These are phyloP conservation scores for Fomitopsis schrenkii DNA, from an alignment of 1,284 basidiomycete genomes.

Conservation along the genomic window DNA sequence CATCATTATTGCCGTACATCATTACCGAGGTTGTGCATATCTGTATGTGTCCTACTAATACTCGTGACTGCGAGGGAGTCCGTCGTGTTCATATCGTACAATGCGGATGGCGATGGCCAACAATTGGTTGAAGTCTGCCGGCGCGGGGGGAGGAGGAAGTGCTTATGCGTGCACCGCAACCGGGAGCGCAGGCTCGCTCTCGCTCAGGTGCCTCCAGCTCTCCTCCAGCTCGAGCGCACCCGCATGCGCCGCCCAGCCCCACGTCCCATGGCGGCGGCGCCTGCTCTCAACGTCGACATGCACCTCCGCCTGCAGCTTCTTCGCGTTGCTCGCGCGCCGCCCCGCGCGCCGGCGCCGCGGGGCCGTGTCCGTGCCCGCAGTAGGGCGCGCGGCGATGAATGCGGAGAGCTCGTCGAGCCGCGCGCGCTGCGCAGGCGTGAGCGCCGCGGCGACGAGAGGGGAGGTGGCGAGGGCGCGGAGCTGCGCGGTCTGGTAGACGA, in stretches of 20 bases:
- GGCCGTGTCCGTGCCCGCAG: not conserved
- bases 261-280: conserved; percentile 15
- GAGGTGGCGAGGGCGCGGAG: conserved; percentile 24
- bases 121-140: not conserved
- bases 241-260: conserved; percentile 16
- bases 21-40: not conserved
- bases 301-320: conserved; percentile 11
- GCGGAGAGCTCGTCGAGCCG: conserved; percentile 9
- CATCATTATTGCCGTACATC: not conserved
- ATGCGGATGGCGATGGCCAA: not conserved
- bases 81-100: not conserved
- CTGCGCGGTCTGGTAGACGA: conserved; percentile 16
- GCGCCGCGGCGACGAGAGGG: conserved; percentile 13
- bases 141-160: not conserved
- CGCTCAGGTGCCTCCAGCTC: conserved; percentile 4
- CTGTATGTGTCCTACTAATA: not conserved
- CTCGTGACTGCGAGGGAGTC: not conserved
- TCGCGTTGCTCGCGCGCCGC: conserved; percentile 16
- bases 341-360: conserved; percentile 19
- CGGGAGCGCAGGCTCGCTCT: not conserved
- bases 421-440: conserved; percentile 11
- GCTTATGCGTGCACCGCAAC: not conserved
- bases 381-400: conserved; percentile 3
- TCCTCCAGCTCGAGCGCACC: not conserved
- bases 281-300: conserved; percentile 18